Conservation (phyloP, 1,284 basidiomycete species). For the Papiliotrema flavescens region DNA sequence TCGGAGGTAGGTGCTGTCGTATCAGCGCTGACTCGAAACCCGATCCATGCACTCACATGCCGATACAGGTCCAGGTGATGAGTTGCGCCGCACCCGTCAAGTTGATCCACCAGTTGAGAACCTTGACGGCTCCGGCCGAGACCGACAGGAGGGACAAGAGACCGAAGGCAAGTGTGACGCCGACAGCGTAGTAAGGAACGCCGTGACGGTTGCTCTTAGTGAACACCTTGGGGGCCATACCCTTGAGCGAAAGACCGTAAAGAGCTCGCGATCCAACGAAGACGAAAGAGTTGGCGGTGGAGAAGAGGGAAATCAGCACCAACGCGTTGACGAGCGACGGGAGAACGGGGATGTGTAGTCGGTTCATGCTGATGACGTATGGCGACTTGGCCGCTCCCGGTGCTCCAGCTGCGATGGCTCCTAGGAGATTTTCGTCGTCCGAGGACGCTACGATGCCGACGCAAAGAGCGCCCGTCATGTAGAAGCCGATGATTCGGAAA, state of each 20-base stretch:
- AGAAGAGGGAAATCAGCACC: slow-evolving; percentile 41
- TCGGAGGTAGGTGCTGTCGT: slow-evolving; percentile 22
- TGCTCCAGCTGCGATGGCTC: slow-evolving; percentile 23
- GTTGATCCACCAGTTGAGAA: slow-evolving; percentile 22
- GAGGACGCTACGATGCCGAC: slow-evolving; percentile 71
- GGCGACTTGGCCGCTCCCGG: slow-evolving; percentile 53
- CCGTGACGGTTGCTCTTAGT: slow-evolving; percentile 23
- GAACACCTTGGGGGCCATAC: slow-evolving; percentile 31
- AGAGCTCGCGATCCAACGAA: slow-evolving; percentile 31
- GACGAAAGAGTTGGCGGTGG: slow-evolving; percentile 29
- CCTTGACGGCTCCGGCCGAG: slow-evolving; percentile 18
- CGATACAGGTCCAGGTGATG: neutral
- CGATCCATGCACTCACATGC: slow-evolving; percentile 12
- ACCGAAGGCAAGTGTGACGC: slow-evolving; percentile 30
- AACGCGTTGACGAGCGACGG: slow-evolving; percentile 43
- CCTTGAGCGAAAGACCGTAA: slow-evolving; percentile 29
- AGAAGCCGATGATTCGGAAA: slow-evolving; percentile 53
- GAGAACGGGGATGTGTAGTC: slow-evolving; percentile 42
- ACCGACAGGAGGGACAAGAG: slow-evolving; percentile 43
- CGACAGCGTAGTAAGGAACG: slow-evolving; percentile 27
- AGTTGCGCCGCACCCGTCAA: neutral
- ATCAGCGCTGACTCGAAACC: neutral
- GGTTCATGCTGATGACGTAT: slow-evolving; percentile 60
- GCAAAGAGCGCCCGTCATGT: slow-evolving; percentile 55
- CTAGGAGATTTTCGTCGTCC: slow-evolving; percentile 47